Evolutionary conservation across 2,329 filamentous ascomycete genomes (phyloP).

Genomic region (Pezicula radicicola): DNA sequence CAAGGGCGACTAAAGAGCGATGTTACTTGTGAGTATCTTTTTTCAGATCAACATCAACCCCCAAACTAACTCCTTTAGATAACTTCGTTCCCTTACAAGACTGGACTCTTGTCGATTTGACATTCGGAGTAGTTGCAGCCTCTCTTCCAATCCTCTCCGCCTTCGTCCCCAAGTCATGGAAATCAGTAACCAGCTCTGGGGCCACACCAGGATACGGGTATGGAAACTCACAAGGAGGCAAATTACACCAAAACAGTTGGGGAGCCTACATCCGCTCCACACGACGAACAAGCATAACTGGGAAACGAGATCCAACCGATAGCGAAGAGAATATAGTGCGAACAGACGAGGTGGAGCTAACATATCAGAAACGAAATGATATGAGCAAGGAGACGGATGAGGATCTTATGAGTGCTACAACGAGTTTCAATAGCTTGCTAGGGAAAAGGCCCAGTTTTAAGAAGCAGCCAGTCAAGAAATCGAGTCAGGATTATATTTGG

Average conservation of each 20-base stretch:
- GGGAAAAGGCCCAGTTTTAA: neutral
- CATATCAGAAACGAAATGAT: constrained; percentile 3
- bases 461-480: neutral
- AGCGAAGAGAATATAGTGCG: constrained; percentile 16
- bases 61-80: constrained; percentile 18
- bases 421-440: neutral
- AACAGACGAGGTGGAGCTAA: constrained; percentile 14
- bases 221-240: neutral
- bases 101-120: constrained; percentile 31
- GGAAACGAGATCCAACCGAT: constrained; percentile 5
- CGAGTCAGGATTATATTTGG: neutral
- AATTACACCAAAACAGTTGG: neutral
- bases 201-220: neutral
- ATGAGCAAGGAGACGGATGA: neutral
- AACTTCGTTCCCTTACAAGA: constrained; percentile 25
- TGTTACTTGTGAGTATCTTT: constrained; percentile 3
- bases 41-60: constrained; percentile 1
- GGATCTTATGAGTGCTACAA: neutral
- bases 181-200: constrained; percentile 4
- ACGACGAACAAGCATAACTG: constrained; percentile 3
- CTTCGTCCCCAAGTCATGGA: constrained; percentile 11
- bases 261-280: constrained; percentile 4
- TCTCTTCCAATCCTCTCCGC: constrained; percentile 32
- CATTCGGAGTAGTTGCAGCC: constrained; percentile 29
- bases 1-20: constrained; percentile 8